A percentile compares a stretch with the other conserved stretches of the same genome.
Conservation (phyloP, 2,329 filamentous ascomycete genomes). For the Nigrospora oryzae region DNA sequence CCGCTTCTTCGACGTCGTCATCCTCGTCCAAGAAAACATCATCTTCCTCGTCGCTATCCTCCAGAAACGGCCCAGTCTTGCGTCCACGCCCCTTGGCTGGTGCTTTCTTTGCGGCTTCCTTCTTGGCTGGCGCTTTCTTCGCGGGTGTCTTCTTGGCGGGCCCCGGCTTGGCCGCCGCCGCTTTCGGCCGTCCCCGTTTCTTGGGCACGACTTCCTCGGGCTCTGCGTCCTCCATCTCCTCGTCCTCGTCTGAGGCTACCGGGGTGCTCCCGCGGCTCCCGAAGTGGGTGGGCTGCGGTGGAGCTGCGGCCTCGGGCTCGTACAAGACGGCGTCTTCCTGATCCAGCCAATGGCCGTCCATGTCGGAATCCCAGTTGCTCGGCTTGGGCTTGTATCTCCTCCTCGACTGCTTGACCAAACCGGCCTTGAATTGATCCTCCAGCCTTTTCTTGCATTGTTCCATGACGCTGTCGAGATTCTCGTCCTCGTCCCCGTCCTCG, state of each 20-base stretch:
- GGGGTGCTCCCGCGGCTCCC: constrained; percentile 19
- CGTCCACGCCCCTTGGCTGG: constrained; percentile 28
- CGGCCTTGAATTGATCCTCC: constrained; percentile 63
- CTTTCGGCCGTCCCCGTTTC: constrained; percentile 35
- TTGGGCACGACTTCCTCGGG: constrained; percentile 28
- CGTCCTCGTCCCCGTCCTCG: constrained; percentile 40
- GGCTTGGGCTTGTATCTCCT: constrained; percentile 68
- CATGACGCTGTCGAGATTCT: constrained; percentile 66
- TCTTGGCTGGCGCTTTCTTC: constrained; percentile 32
- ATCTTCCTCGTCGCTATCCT: constrained; percentile 35
- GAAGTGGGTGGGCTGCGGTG: constrained; percentile 14
- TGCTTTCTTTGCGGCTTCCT: constrained; percentile 4
- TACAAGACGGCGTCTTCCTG: constrained; percentile 59
- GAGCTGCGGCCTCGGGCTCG: constrained; percentile 27
- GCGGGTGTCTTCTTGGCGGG: constrained; percentile 34
- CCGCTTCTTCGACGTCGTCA: constrained; percentile 36
- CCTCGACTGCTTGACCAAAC: constrained; percentile 44
- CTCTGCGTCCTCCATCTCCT: constrained; percentile 10
- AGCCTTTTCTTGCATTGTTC: constrained; percentile 60
- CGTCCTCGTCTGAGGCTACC: constrained; percentile 11
- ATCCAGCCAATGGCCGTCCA: constrained; percentile 80
- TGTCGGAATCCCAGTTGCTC: constrained; percentile 77
- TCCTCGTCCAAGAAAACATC: constrained; percentile 48
- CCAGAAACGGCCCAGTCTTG: constrained; percentile 27
- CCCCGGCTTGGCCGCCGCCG: constrained; percentile 24